A percentile compares a stretch with the other conserved stretches of the same genome.
phyloP scores from a whole-genome alignment of 495 filamentous ascomycete genomes.

The Ramalina intermedia region DNA sequence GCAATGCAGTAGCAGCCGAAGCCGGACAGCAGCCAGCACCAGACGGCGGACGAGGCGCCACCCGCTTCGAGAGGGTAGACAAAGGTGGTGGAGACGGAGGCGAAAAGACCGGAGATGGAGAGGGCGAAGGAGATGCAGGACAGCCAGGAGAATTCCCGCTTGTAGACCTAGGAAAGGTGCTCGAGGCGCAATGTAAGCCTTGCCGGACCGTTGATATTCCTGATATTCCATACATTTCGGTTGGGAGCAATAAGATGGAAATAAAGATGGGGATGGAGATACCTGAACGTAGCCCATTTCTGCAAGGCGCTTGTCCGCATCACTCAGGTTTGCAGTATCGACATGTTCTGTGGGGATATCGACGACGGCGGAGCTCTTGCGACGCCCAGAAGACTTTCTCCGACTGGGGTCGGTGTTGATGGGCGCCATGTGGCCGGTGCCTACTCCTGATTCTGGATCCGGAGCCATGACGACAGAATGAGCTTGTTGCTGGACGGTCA shows the following conservation, averaged over 20 bases:
- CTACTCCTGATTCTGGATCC: too few species aligned
- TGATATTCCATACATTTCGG: not conserved
- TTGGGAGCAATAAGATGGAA: not conserved
- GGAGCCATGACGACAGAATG: too few species aligned
- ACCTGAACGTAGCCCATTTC: slow-evolving; percentile 21
- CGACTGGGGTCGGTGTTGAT: not conserved
- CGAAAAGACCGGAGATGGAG: slow-evolving; percentile 44
- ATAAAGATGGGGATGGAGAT: not conserved
- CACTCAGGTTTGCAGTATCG: slow-evolving; percentile 11
- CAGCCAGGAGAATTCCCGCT: slow-evolving; percentile 47
- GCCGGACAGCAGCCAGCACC: slow-evolving; percentile 53
- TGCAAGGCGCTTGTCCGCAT: slow-evolving; percentile 15
- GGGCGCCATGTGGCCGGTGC: too few species aligned
- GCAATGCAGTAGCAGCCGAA: slow-evolving; percentile 50
- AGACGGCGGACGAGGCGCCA: slow-evolving; percentile 43
- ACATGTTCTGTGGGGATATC: slow-evolving; percentile 6
- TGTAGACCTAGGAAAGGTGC: slow-evolving; percentile 31
- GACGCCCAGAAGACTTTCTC: slow-evolving; percentile 4
- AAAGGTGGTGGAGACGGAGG: slow-evolving; percentile 43
- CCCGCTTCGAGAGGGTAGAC: slow-evolving; percentile 45
- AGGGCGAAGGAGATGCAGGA: slow-evolving; percentile 52
- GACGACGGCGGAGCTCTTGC: slow-evolving; percentile 11
- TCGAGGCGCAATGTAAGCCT: slow-evolving; percentile 3
- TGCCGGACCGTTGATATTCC: slow-evolving; percentile 5
- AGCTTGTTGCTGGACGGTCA: too few species aligned